These are phyloP conservation scores for Dictyostelium firmibasis DNA, from an alignment of 78 protist genomes.

Conservation along the genomic window DNA sequence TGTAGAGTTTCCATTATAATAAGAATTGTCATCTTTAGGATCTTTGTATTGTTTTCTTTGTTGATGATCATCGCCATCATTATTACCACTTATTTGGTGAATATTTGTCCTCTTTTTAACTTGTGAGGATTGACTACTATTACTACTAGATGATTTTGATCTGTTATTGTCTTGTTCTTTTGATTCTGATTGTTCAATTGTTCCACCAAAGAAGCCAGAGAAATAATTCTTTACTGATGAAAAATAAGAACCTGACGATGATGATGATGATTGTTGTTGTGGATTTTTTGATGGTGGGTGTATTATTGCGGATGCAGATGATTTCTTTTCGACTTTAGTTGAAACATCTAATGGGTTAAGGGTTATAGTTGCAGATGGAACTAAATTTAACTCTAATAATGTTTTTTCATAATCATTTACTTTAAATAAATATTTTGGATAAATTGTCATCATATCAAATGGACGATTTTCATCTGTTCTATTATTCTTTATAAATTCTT, in stretches of 20 bases:
- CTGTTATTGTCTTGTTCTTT: not conserved
- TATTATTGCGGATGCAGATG: not conserved
- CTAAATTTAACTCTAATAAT: not conserved
- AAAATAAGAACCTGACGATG: not conserved
- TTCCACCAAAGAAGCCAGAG: not conserved
- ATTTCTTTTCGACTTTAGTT: not conserved
- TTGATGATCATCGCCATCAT: not conserved
- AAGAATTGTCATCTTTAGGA: not conserved
- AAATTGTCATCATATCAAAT: constrained; percentile 15
- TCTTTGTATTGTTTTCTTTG: not conserved
- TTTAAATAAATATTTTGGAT: constrained; percentile 22
- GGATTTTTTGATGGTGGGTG: not conserved
- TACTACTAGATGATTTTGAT: not conserved
- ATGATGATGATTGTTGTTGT: not conserved
- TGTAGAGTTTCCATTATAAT: constrained; percentile 64
- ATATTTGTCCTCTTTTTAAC: constrained; percentile 24
- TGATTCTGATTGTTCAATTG: not conserved
- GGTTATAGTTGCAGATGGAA: constrained; percentile 43
- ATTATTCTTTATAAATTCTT: constrained; percentile 10
- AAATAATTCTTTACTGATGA: constrained; percentile 1
- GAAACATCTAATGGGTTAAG: constrained; percentile 1
- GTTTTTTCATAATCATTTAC: not conserved
- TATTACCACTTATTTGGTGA: not conserved
- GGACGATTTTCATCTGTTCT: constrained; percentile 35
- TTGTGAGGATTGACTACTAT: not conserved